phyloP scores from a whole-genome alignment of 176 grass and related monocot species.

The Oryza coarctata region DNA sequence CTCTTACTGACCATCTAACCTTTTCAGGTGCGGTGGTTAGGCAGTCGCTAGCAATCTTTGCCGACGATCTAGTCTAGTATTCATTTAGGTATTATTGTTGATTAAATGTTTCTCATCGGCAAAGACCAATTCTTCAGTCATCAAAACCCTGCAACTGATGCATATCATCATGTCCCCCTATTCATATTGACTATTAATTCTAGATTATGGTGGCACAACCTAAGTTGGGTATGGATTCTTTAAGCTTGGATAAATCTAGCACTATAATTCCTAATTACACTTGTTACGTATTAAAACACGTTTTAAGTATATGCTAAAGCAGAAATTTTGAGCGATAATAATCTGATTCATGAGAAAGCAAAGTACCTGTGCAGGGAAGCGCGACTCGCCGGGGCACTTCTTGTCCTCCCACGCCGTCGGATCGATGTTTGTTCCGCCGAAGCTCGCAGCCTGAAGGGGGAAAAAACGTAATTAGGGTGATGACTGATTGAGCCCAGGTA shows the following conservation, averaged over 20 bases:
- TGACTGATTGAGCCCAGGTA: not conserved
- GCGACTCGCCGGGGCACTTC: constrained; percentile 91
- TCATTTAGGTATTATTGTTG: not conserved
- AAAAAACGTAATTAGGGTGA: not conserved
- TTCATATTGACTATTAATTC: not conserved
- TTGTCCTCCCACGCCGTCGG: constrained; percentile 99
- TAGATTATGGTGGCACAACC: not conserved
- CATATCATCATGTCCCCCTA: not conserved
- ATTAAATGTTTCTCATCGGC: not conserved
- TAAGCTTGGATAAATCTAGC: not conserved
- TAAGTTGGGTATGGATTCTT: not conserved
- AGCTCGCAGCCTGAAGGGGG: constrained; percentile 67
- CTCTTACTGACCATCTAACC: not conserved
- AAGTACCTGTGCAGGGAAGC: constrained; percentile 90
- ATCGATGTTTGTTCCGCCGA: constrained; percentile 96
- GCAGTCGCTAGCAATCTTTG: constrained; percentile 1
- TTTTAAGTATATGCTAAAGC: not conserved
- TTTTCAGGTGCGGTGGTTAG: constrained; percentile 24
- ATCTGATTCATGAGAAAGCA: not conserved
- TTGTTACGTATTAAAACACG: not conserved
- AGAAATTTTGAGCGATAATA: not conserved
- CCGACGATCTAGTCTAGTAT: constrained; percentile 6
- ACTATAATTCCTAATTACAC: not conserved
- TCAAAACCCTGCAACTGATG: not conserved
- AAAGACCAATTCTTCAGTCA: not conserved